Percentiles rank a stretch among this genome's conserved stretches.
Conservation (phyloP, 2,329 filamentous ascomycete species). For the Penicillium brasilianum region DNA sequence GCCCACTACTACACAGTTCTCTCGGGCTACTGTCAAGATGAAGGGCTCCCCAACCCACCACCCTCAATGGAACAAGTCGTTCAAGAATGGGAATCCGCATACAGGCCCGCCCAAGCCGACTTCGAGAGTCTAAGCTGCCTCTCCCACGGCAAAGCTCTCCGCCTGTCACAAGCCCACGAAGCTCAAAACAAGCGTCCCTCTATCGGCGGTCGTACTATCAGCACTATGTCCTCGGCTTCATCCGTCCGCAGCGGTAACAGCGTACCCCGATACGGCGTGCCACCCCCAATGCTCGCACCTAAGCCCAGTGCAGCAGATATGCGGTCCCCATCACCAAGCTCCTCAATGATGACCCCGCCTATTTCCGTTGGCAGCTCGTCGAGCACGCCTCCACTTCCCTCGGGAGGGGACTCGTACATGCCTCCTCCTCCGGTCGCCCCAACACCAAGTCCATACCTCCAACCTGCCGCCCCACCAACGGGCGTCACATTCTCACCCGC, state of each 20-base stretch:
- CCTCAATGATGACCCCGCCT: slow-evolving; percentile 34
- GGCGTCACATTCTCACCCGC: slow-evolving; percentile 38
- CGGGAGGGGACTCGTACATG: slow-evolving; percentile 22
- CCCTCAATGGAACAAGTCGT: slow-evolving; percentile 75
- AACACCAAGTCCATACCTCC: slow-evolving; percentile 14
- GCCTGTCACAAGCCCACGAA: slow-evolving; percentile 56
- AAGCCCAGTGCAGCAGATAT: slow-evolving; percentile 28
- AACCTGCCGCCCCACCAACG: slow-evolving; percentile 7
- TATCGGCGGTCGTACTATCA: slow-evolving; percentile 47
- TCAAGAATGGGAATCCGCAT: slow-evolving; percentile 66
- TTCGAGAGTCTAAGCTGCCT: slow-evolving; percentile 69
- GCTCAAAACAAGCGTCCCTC: slow-evolving; percentile 35
- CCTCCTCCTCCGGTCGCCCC: slow-evolving; percentile 20
- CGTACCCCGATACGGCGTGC: slow-evolving; percentile 32
- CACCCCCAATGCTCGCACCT: slow-evolving; percentile 31
- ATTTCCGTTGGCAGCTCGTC: slow-evolving; percentile 24
- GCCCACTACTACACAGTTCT: slow-evolving; percentile 78
- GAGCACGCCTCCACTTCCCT: slow-evolving; percentile 21
- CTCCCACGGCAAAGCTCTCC: slow-evolving; percentile 68
- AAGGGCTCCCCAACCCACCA: slow-evolving; percentile 72
- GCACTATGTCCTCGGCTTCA: slow-evolving; percentile 39
- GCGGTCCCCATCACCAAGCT: slow-evolving; percentile 34
- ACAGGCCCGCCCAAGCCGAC: slow-evolving; percentile 67
- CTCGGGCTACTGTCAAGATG: slow-evolving; percentile 72
- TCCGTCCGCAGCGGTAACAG: slow-evolving; percentile 37